Conservation (phyloP, 148 eudicot genomes). For the Nepenthes mirabilis region DNA sequence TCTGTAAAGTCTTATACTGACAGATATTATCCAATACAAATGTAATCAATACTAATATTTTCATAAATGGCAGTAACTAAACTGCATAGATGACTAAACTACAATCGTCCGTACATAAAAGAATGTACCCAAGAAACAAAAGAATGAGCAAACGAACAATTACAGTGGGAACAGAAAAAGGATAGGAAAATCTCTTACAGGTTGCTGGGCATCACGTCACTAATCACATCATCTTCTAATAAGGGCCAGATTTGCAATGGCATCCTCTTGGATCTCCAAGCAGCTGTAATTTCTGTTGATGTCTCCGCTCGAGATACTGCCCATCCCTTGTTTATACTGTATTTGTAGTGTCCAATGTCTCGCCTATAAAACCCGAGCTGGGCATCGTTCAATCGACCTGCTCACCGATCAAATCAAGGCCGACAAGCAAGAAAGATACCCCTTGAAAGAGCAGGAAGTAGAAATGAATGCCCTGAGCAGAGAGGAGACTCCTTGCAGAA, state of each 20-base stretch:
- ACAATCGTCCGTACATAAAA: too few species aligned
- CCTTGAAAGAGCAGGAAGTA: slow-evolving; percentile 22
- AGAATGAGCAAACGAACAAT: slow-evolving; percentile 2
- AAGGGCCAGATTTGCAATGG: slow-evolving; percentile 8
- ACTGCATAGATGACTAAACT: too few species aligned
- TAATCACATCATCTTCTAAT: too few species aligned
- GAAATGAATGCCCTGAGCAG: slow-evolving; percentile 22
- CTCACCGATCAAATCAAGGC: slow-evolving; percentile 21
- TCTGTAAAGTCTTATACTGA: too few species aligned
- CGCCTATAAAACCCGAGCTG: background rate
- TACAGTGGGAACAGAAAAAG: background rate
- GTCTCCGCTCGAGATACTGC: background rate
- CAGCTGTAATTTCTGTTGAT: background rate
- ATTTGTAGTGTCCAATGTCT: background rate
- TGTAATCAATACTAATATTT: too few species aligned
- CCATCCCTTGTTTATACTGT: background rate
- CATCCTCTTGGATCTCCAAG: slow-evolving; percentile 5
- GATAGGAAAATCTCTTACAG: background rate
- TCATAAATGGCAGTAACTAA: too few species aligned
- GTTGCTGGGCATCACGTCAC: background rate
- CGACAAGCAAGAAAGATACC: slow-evolving; percentile 17
- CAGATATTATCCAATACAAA: too few species aligned
- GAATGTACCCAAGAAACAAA: background rate
- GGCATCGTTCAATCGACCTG: slow-evolving; percentile 6
- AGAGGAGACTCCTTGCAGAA: slow-evolving; percentile 13